These are phyloP conservation scores for Erigeron canadensis DNA, from an alignment of 129 eudicot genomes.

Conservation along the genomic window DNA sequence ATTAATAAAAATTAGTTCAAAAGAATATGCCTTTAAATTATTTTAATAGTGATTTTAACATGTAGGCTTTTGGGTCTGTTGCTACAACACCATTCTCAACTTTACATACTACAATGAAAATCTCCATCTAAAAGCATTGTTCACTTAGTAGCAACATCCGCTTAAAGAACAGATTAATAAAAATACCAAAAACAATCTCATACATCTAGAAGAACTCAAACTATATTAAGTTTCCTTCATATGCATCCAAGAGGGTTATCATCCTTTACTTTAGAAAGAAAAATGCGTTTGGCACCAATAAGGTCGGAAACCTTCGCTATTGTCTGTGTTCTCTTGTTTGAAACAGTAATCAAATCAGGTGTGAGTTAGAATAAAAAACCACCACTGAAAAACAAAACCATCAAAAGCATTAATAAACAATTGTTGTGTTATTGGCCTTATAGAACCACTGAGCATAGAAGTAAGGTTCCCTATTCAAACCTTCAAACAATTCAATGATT, in stretches of 20 bases:
- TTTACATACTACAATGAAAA: conserved; percentile 65
- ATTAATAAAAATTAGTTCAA: too few relatives aligned
- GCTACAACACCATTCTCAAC: too few relatives aligned
- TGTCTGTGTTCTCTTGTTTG: conserved; percentile 65
- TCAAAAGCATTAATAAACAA: neutral
- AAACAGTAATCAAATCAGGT: conserved; percentile 1
- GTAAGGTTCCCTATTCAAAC: conserved; percentile 45
- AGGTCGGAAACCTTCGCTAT: conserved; percentile 42
- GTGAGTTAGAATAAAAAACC: neutral
- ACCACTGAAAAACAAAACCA: neutral
- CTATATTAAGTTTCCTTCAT: conserved; percentile 48
- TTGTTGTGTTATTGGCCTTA: too few relatives aligned
- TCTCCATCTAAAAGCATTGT: conserved; percentile 35
- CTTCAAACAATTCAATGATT: conserved; percentile 76
- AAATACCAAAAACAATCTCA: neutral
- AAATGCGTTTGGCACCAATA: conserved; percentile 54
- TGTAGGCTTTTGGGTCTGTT: too few relatives aligned
- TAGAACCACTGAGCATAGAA: conserved; percentile 82
- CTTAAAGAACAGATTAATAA: conserved; percentile 55
- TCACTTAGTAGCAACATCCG: conserved; percentile 32
- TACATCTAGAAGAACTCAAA: conserved; percentile 51
- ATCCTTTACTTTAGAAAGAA: conserved; percentile 64
- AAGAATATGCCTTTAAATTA: too few relatives aligned
- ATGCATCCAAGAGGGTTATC: conserved; percentile 84
- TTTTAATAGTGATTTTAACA: too few relatives aligned